A percentile compares a stretch with the other conserved stretches of the same genome.
These are phyloP conservation scores for Exophiala phaeomuriformis DNA, from an alignment of 2,329 filamentous ascomycete species.

Conservation along the genomic window DNA sequence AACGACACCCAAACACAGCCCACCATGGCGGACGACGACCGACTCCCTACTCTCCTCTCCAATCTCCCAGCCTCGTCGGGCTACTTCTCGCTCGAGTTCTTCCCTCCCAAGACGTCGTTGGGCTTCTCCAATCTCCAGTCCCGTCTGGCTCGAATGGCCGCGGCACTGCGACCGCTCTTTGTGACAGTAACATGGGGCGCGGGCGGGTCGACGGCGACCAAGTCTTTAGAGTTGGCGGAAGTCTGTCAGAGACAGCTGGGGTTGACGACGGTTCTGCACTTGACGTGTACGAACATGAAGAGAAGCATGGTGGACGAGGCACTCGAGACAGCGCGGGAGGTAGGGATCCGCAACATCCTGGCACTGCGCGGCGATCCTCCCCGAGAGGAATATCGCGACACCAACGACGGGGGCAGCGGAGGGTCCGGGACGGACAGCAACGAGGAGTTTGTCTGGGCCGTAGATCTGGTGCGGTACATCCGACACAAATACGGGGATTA, in stretches of 20 bases:
- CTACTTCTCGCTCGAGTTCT: slow-evolving; percentile 98
- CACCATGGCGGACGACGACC: slow-evolving; percentile 24
- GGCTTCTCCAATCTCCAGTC: slow-evolving; percentile 90
- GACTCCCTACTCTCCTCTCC: slow-evolving; percentile 24
- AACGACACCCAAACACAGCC: neutral
- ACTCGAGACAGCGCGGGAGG: slow-evolving; percentile 77
- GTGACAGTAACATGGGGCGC: slow-evolving; percentile 98
- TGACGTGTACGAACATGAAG: slow-evolving; percentile 98
- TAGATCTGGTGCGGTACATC: slow-evolving; percentile 87
- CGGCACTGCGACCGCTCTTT: slow-evolving; percentile 82
- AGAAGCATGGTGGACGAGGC: slow-evolving; percentile 76
- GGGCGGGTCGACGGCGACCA: slow-evolving; percentile 81
- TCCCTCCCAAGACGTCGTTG: slow-evolving; percentile 94
- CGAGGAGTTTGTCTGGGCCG: slow-evolving; percentile 73
- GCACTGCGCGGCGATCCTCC: slow-evolving; percentile 89
- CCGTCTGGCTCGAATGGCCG: slow-evolving; percentile 89
- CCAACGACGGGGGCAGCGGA: slow-evolving; percentile 40
- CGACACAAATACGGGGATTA: slow-evolving; percentile 79
- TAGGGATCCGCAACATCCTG: slow-evolving; percentile 90
- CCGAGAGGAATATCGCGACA: slow-evolving; percentile 74
- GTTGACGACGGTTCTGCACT: slow-evolving; percentile 87
- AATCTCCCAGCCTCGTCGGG: slow-evolving; percentile 67
- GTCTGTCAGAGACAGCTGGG: slow-evolving; percentile 87
- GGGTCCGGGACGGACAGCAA: slow-evolving; percentile 45
- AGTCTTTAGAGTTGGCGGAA: slow-evolving; percentile 89